phyloP scores from a whole-genome alignment of 2,329 filamentous ascomycete species.

The Xylaria sp. region DNA sequence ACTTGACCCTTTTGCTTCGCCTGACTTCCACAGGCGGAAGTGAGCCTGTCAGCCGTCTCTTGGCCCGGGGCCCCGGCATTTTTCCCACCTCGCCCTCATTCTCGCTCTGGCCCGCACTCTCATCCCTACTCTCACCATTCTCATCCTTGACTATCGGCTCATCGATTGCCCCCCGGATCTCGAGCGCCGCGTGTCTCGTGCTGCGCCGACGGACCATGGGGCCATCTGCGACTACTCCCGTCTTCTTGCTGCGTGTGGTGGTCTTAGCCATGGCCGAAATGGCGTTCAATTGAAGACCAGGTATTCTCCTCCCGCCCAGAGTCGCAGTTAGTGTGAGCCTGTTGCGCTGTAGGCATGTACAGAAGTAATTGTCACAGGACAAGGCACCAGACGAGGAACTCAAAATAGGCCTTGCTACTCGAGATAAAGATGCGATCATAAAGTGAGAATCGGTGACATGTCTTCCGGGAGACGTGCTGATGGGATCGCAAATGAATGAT shows the following conservation, averaged over 20 bases:
- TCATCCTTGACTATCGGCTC: slow-evolving; percentile 8
- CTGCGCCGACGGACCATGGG: slow-evolving; percentile 39
- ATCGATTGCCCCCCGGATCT: background rate
- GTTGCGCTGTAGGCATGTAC: background rate
- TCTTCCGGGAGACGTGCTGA: no score
- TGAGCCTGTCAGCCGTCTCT: slow-evolving; percentile 26
- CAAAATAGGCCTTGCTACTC: background rate
- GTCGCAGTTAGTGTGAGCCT: background rate
- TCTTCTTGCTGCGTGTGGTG: background rate
- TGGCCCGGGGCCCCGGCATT: slow-evolving; percentile 1
- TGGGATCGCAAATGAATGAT: background rate
- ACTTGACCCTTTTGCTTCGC: slow-evolving; percentile 33
- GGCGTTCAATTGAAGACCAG: background rate
- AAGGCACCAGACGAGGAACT: background rate
- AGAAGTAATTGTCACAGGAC: background rate
- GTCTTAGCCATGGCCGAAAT: slow-evolving; percentile 20
- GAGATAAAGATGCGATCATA: background rate
- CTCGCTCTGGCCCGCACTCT: background rate
- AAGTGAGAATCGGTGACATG: background rate
- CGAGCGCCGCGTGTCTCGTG: slow-evolving; percentile 31
- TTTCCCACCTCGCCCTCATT: background rate
- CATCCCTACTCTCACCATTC: background rate
- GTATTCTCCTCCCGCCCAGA: background rate
- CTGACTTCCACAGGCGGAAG: slow-evolving; percentile 9
- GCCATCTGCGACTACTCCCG: background rate